Conservation (phyloP, 2,329 filamentous ascomycete species). For the Ascochyta pisi region DNA sequence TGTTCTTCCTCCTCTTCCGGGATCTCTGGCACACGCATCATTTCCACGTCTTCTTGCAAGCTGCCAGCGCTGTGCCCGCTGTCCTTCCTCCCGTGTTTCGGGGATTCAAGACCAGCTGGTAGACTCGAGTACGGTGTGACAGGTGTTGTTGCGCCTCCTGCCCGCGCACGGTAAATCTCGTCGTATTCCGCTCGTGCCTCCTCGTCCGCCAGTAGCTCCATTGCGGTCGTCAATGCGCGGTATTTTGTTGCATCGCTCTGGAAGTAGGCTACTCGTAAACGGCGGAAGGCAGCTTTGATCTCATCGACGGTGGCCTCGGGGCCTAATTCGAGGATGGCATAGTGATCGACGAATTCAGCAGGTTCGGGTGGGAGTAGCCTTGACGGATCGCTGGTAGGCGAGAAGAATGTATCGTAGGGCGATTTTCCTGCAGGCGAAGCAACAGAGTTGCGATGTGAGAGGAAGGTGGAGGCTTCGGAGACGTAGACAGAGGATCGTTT, state of each 20-base stretch:
- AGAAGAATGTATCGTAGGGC: slow-evolving; percentile 21
- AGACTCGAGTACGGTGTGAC: slow-evolving; percentile 19
- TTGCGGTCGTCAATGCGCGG: slow-evolving; percentile 38
- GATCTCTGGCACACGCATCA: slow-evolving; percentile 3
- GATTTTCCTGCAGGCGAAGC: slow-evolving; percentile 22
- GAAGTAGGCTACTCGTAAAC: slow-evolving; percentile 40
- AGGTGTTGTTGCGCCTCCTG: slow-evolving; percentile 13
- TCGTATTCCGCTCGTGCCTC: slow-evolving; percentile 41
- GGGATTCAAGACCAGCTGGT: slow-evolving; percentile 23
- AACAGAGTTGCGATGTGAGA: slow-evolving; percentile 30
- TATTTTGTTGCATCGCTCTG: slow-evolving; percentile 38
- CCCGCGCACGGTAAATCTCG: slow-evolving; percentile 22
- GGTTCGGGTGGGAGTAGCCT: slow-evolving; percentile 9
- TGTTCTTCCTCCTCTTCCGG: slow-evolving; percentile 30
- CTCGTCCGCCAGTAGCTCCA: slow-evolving; percentile 38
- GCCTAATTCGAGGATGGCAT: slow-evolving; percentile 36
- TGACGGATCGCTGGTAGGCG: slow-evolving; percentile 21
- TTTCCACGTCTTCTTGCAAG: slow-evolving; percentile 7
- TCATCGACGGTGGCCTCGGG: slow-evolving; percentile 37
- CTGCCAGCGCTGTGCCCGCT: slow-evolving; percentile 29
- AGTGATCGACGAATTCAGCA: slow-evolving; percentile 39
- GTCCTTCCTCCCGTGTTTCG: slow-evolving; percentile 32
- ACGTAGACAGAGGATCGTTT: slow-evolving; percentile 38
- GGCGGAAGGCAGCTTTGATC: slow-evolving; percentile 38
- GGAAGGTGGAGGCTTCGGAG: slow-evolving; percentile 33